Base-by-base conservation (phyloP, 75 land plant species). In the Ceratopteris richardii region DNA sequence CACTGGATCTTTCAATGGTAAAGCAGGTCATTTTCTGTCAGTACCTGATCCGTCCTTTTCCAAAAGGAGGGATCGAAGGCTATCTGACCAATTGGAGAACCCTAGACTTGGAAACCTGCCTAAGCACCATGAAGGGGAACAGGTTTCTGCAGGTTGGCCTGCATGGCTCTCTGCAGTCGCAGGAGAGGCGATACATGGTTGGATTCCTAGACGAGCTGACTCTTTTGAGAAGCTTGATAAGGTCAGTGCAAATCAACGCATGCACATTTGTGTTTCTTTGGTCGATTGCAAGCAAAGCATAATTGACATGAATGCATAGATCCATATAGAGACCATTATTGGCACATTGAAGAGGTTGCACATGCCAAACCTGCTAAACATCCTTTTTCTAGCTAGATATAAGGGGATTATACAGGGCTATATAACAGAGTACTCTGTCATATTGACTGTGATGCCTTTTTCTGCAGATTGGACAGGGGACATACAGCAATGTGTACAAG, bases 401-500 rank as follows among this genome's bases (percentile, higher is more conserved):
- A n/a, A n/a, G n/a, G n/a, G n/a, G n/a, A n/a, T n/a, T n/a, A n/a
- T n/a, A n/a, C n/a, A n/a, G n/a, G n/a, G n/a, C n/a, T n/a, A n/a
- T n/a, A n/a, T n/a, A n/a, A n/a, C n/a, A n/a, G n/a, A n/a, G n/a
- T n/a, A n/a, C n/a, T n/a, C n/a, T n/a, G n/a, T n/a, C n/a, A n/a
- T n/a, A n/a, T n/a, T n/a, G n/a, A n/a, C n/a, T n/a, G n/a, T n/a
- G n/a, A n/a, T n/a, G n/a, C 9, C 37, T 33, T 9, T 33, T 9
- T 33, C 7, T 33, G 56, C 78, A 87, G 92, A 87, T 87, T 68
- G 92, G 92, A 56, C 88, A 85, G 64, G 92, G 92, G 4, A 87
- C 92, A 0, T 87, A 87, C 47, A 87, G 92, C 73, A 87, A 87
- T 67, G 92, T 87, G 37, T 87, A 87, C 62, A 87, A 87, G 57